These are phyloP conservation scores for Micromonas pusilla DNA, from an alignment of 139 green algal genomes.

Conservation along the genomic window DNA sequence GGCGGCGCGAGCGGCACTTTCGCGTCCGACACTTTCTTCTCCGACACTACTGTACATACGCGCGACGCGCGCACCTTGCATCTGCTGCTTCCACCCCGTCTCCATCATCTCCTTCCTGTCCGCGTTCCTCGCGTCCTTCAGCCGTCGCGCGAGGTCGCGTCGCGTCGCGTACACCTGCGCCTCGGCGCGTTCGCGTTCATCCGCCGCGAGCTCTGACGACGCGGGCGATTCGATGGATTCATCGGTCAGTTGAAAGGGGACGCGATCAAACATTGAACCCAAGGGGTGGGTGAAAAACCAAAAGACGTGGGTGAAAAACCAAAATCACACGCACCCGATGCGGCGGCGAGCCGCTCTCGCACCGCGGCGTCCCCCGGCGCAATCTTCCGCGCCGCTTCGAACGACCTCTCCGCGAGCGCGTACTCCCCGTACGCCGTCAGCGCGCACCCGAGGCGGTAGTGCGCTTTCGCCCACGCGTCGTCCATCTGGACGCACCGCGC, in stretches of 20 bases:
- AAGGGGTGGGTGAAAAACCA: no score
- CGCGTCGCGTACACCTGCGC: not conserved
- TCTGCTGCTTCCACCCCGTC: constrained; percentile 25
- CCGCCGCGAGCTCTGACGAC: not conserved
- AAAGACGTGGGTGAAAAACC: no score
- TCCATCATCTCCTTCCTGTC: constrained; percentile 8
- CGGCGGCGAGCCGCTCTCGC: not conserved
- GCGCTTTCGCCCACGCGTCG: constrained; percentile 24
- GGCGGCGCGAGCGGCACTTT: no score
- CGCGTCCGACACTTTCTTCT: no score
- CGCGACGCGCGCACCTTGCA: no score
- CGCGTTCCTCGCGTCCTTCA: not conserved
- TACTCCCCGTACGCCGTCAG: constrained; percentile 4
- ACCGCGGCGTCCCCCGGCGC: not conserved
- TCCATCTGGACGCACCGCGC: constrained; percentile 22
- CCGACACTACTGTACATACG: no score
- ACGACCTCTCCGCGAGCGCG: not conserved
- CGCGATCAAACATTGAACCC: no score
- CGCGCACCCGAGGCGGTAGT: constrained; percentile 34
- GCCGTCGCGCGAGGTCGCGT: constrained; percentile 15
- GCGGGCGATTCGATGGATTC: no score
- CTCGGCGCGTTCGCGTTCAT: not conserved
- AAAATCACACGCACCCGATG: no score
- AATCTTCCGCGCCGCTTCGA: not conserved
- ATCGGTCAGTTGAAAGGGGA: no score